Base-by-base conservation (phyloP, 805 yeast species). In the Hanseniaspora guilliermondii region DNA sequence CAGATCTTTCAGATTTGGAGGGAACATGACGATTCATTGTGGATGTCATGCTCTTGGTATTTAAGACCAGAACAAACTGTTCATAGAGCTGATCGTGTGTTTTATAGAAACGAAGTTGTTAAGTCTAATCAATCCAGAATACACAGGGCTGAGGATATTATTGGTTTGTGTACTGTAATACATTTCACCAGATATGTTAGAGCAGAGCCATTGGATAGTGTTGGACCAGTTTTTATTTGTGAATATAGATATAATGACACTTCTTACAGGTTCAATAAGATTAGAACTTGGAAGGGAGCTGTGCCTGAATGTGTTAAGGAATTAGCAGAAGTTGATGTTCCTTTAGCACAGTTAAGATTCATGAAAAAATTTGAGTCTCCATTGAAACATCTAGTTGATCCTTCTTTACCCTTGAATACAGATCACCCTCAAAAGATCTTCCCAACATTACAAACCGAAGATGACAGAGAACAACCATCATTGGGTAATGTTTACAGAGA, bases 201-300 rank as follows among this genome's bases (percentile, higher is more conserved):
- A 65, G 97, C 97, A 33, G 89, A 95, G 60, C 95, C 96, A 19
- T 75, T 83, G 49, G 84, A 86, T 21, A 75, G 74, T 55, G 91
- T 87, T 53, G 84, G 87, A 4, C 91, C 93, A 6, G 77, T 94
- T 65, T 93, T 88, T 68, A 83, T 93, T 60, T 93, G 97, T 71
- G 98, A 93, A 68, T 86, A 80, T 67, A 81, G 98, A 63, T 93
- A 89, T 70, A 91, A 91, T 65, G 97, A 91, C 65, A 76, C 79
- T 54, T 95, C 87, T 62, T 86, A 87, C 67, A 82, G 82, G 30
- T 93, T 93, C 74, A 93, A 91, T 69, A 85, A 91, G 65, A 93
- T 93, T 62, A 78, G 97, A 64, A 91, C 98, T 2, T 93, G 98
- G 98, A 91, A 87, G 68, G 97, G 97, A 6, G 93, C 97, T 73